Evolutionary conservation across 345 rosid species (phyloP), one percentile per base, ranked within the genome.

Genomic region (Excoecaria agallocha): DNA sequence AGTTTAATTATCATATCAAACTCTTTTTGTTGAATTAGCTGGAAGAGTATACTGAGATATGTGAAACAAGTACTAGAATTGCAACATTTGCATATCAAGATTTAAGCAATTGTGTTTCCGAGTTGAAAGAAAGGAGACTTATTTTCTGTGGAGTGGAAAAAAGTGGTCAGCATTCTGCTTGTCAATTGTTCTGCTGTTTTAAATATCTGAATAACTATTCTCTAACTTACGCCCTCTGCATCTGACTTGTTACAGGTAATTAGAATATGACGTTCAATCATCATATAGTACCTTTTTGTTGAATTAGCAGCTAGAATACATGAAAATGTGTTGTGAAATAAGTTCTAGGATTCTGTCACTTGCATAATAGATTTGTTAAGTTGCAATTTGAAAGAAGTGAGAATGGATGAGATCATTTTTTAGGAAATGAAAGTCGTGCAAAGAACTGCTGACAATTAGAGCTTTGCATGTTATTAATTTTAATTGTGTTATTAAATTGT

Each of bases 211-310:
- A 30, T 30, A 30, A 30, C 30, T 30, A 30, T 30, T 30, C 30
- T 30, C 82, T 16, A 48, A 71, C 73, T 71, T 80, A 20, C 71
- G 82, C 35, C 82, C 46, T 19, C 54, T 66, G 82, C 82, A 66
- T 71, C 79, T 13, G 82, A 80, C 25, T 60, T 80, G 30, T 72
- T 80, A 73, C 76, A 71, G 83, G 83, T 80, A 64, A 65, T 61
- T 73, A 35, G 58, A 62, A 75, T 62, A 78, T 25, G 30, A 54
- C 50, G 10, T 39, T 45, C 66, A 4, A 11, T 55, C 78, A 43
- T 45, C 30, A 72, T 59, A 2, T 8, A 41, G 68, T 20, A 20
- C 2, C 5, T 15, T 66, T 58, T 49, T 50, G 16, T 38, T 30
- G 65, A 35, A 12, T 13, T 12, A 60, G 43, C 19, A 12, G 65